These are phyloP conservation scores for Colletotrichum cereale DNA, from an alignment of 2,329 filamentous ascomycete species.

Conservation along the genomic window DNA sequence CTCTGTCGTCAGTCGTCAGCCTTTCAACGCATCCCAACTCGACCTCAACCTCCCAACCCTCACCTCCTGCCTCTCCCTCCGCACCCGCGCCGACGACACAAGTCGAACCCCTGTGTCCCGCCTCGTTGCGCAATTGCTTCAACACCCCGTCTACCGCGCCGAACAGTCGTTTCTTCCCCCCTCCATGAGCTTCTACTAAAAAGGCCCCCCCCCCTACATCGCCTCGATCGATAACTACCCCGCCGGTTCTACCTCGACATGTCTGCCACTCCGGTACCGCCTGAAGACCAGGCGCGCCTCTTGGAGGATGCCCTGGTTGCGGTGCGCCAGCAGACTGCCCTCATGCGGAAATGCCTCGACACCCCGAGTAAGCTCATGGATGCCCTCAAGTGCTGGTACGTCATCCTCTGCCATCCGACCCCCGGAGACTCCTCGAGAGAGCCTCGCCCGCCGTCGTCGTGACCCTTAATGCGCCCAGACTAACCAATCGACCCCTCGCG, in stretches of 20 bases:
- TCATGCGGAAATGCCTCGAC: constrained; percentile 98
- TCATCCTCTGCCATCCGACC: constrained; percentile 43
- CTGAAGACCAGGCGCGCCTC: constrained; percentile 89
- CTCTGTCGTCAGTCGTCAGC: constrained; percentile 26
- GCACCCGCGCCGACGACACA: constrained; percentile 14
- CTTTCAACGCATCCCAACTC: constrained; percentile 4
- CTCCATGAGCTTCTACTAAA: constrained; percentile 32
- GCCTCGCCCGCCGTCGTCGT: constrained; percentile 18
- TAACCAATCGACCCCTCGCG: neutral
- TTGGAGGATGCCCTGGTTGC: constrained; percentile 97
- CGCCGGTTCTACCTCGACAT: constrained; percentile 45
- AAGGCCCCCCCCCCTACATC: constrained; percentile 23
- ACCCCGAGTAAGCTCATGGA: constrained; percentile 99
- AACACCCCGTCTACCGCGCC: neutral
- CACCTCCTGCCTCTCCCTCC: neutral
- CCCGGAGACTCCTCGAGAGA: constrained; percentile 40
- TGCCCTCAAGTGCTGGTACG: constrained; percentile 98
- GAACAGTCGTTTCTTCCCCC: constrained; percentile 15
- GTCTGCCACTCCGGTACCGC: constrained; percentile 69
- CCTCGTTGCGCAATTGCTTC: neutral
- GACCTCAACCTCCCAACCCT: neutral
- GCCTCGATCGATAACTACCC: constrained; percentile 41
- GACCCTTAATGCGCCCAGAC: constrained; percentile 39
- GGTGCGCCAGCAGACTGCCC: constrained; percentile 94
- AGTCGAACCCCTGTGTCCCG: neutral